Conservation (phyloP, 345 rosid genomes). For the Orychophragmus violaceus region DNA sequence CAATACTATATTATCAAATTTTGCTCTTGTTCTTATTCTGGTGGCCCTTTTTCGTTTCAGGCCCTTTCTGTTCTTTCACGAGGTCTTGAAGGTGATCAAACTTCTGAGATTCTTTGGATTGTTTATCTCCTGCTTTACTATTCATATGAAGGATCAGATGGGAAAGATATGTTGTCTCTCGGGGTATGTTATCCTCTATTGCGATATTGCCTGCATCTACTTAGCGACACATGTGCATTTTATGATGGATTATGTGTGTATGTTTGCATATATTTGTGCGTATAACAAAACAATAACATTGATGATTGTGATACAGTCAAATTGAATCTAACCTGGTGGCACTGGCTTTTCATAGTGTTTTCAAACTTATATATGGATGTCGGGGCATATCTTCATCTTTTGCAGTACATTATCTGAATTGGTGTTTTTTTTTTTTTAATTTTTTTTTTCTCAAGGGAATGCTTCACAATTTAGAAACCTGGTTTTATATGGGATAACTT, state of each 20-base stretch:
- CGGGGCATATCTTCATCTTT: neutral
- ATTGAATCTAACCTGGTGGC: neutral
- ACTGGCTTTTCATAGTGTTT: neutral
- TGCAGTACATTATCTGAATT: neutral
- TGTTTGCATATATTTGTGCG: neutral
- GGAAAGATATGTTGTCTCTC: conserved; percentile 53
- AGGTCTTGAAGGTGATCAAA: conserved; percentile 66
- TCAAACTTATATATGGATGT: neutral
- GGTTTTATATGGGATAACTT: conserved; percentile 33
- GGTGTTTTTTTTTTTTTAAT: neutral
- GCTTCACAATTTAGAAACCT: neutral
- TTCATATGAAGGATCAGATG: conserved; percentile 38
- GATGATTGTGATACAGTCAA: neutral
- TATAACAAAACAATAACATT: neutral
- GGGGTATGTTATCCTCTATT: conserved; percentile 54
- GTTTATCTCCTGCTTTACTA: conserved; percentile 63
- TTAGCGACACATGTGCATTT: conserved; percentile 3
- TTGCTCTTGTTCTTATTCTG: conserved; percentile 19
- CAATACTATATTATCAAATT: neutral
- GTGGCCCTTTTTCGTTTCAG: conserved; percentile 38
- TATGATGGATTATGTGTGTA: neutral
- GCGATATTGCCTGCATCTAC: conserved; percentile 20
- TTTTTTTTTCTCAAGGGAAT: neutral
- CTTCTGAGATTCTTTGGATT: conserved; percentile 79
- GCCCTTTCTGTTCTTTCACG: conserved; percentile 70